Conservation (phyloP, 176 grass and related monocot genomes). For the Zea luxurians region DNA sequence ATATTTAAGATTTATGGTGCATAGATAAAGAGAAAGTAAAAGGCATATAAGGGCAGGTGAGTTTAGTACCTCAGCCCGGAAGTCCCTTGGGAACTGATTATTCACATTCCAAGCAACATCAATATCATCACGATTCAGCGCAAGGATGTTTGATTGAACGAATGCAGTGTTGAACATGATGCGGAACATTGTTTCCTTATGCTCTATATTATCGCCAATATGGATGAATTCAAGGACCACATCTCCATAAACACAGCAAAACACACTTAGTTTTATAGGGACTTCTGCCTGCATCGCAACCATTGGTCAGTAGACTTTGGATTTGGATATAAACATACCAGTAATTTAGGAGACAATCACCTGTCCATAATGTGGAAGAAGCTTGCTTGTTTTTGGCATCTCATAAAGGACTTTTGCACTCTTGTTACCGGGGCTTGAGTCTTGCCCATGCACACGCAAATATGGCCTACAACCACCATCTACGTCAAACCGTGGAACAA, state of each 20-base stretch:
- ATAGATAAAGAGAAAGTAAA: conserved; percentile 30
- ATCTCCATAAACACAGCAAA: conserved; percentile 72
- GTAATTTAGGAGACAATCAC: conserved; percentile 41
- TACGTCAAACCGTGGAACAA: conserved; percentile 70
- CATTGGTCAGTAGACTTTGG: conserved; percentile 38
- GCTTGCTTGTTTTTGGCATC: conserved; percentile 69
- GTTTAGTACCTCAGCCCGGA: conserved; percentile 77
- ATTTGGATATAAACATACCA: conserved; percentile 12
- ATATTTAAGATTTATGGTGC: conserved; percentile 39
- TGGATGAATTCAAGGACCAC: conserved; percentile 94
- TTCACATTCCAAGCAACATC: conserved; percentile 85
- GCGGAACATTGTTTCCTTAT: conserved; percentile 81
- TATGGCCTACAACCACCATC: conserved; percentile 74
- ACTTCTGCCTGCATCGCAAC: conserved; percentile 53
- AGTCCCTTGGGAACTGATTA: conserved; percentile 82
- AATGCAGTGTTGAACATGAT: conserved; percentile 98
- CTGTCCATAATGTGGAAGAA: conserved; percentile 73
- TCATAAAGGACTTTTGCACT: conserved; percentile 75
- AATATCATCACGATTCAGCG: conserved; percentile 82
- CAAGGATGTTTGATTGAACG: conserved; percentile 74
- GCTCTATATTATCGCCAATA: conserved; percentile 57
- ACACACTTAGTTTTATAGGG: conserved; percentile 41
- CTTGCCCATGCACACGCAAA: conserved; percentile 73
- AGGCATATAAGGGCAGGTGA: background rate
- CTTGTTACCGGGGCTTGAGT: conserved; percentile 67